Percentiles rank a stretch among this genome's conserved stretches.
Conservation (phyloP, 495 filamentous ascomycete species). For the Parathielavia appendiculata region DNA sequence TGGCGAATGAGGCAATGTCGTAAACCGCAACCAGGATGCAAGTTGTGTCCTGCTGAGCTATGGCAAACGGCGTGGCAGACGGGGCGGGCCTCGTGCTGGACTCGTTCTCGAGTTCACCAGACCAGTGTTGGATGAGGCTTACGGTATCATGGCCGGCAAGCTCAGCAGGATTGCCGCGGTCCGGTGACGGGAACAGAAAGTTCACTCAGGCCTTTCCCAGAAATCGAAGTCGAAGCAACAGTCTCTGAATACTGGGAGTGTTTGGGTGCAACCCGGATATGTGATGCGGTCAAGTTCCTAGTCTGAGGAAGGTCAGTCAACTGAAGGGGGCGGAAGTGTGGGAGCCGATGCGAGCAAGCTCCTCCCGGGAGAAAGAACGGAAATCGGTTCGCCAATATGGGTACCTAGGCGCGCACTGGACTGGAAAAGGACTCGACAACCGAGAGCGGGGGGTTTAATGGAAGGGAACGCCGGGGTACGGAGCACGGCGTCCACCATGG, state of each 20-base stretch:
- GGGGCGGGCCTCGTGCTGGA: slow-evolving; percentile 16
- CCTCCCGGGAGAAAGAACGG: slow-evolving; percentile 32
- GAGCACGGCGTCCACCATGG: slow-evolving; percentile 17
- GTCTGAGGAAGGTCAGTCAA: slow-evolving; percentile 2
- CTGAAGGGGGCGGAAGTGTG: slow-evolving; percentile 7
- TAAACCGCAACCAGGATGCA: slow-evolving; percentile 1
- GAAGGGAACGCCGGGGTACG: slow-evolving; percentile 11
- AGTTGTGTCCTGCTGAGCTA: not conserved
- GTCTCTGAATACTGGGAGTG: no score
- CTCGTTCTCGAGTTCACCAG: slow-evolving; percentile 26
- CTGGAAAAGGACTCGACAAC: slow-evolving; percentile 28
- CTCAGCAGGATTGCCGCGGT: slow-evolving; percentile 9
- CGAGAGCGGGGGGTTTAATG: slow-evolving; percentile 13
- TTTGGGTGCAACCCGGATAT: no score
- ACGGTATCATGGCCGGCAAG: slow-evolving; percentile 34
- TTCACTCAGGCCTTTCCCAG: slow-evolving; percentile 9
- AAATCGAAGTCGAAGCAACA: not conserved
- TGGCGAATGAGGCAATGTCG: slow-evolving; percentile 4
- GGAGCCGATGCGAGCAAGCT: slow-evolving; percentile 20
- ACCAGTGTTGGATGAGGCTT: slow-evolving; percentile 27
- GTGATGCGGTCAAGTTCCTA: not conserved
- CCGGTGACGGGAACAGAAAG: slow-evolving; percentile 5
- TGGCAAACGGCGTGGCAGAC: slow-evolving; percentile 7
- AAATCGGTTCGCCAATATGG: slow-evolving; percentile 16
- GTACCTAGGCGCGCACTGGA: slow-evolving; percentile 25